Base-by-base conservation (phyloP, 2,329 filamentous ascomycete species). In the Didymella keratinophila region DNA sequence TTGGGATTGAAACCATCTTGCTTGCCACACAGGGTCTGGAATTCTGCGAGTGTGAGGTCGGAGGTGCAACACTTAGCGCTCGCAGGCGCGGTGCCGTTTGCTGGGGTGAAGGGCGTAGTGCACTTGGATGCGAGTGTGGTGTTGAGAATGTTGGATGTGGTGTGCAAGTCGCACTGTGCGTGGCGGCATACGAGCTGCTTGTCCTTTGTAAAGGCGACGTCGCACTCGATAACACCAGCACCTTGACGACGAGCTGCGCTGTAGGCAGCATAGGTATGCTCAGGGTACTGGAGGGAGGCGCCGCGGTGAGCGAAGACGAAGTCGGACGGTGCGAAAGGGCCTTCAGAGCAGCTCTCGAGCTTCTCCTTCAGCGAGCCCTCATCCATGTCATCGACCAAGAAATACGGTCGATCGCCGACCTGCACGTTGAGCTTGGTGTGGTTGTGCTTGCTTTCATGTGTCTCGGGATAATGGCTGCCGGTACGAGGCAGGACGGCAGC, bases 21-120 rank as follows among this genome's bases (percentile, higher is more conserved):
- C 77, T 90, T 90, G 68, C 83, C 84, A 77, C 89, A 91, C 5
- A 91, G 83, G 5, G 82, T 79, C 75, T 86, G 85, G 80, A 86
- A 90, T 76, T 91, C 89, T 44, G 81, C 81, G 34, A 89, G 78
- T 0, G 88, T 90, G 69, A 91, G 85, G 70, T 91, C 89, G 66
- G 83, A 87, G 2, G 89, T 90, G 80, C 89, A 91, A 81, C 89
- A 91, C 64, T 84, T 85, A 12, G 87, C 88, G 16, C 78, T 81
- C 1, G 89, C 89, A 1, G 79, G 69, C 5, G 75, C 68, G 7
- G 71, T 71, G 41, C 73, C 63, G n/a, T 61, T 62, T 7, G 72
- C 67, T 2, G 75, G 70, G 23, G 64, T 71, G 59, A 78, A 78
- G 0, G 73, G 73, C n/a, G 60, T 72, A 2, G 70, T 75, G 63